phyloP scores from a whole-genome alignment of 1,284 basidiomycete genomes.

The Coriolopsis trogii region DNA sequence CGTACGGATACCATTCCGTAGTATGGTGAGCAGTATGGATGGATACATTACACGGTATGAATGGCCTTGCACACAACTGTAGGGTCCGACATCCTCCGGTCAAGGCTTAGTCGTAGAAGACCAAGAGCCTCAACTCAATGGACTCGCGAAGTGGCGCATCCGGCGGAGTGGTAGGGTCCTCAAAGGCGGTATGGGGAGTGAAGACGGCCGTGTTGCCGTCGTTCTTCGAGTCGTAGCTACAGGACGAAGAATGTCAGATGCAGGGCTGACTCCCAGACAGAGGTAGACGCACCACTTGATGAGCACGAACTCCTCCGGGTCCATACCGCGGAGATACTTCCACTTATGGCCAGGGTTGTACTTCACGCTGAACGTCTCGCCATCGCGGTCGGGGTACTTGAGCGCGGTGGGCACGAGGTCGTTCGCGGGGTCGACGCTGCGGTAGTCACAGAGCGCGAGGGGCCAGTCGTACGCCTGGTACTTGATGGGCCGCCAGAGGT shows the following conservation, averaged over 20 bases:
- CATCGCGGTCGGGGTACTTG: constrained; percentile 54
- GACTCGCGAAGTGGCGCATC: constrained; percentile 56
- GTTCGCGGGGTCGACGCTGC: constrained; percentile 49
- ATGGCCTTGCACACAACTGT: too few relatives aligned
- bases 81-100: too few relatives aligned
- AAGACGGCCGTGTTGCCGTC: constrained; percentile 55
- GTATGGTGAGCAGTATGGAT: too few relatives aligned
- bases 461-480: constrained; percentile 60
- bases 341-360: constrained; percentile 58
- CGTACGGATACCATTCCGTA: too few relatives aligned
- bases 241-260: background rate
- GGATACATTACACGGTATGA: too few relatives aligned
- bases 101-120: constrained; percentile 62
- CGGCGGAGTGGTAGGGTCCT: constrained; percentile 54
- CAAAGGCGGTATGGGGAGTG: constrained; percentile 64
- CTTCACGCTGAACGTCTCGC: constrained; percentile 60
- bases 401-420: constrained; percentile 56
- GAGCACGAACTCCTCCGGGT: constrained; percentile 62
- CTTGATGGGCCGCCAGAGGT: constrained; percentile 70
- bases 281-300: constrained; percentile 62
- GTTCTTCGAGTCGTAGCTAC: constrained; percentile 55
- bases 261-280: background rate
- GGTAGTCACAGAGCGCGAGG: constrained; percentile 63
- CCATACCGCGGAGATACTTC: constrained; percentile 67
- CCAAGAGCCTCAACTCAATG: constrained; percentile 60